Percentiles rank a stretch among this genome's conserved stretches.
Evolutionary conservation across 768 basidiomycete genomes (phyloP).

Genomic region (Lactarius tabidus): DNA sequence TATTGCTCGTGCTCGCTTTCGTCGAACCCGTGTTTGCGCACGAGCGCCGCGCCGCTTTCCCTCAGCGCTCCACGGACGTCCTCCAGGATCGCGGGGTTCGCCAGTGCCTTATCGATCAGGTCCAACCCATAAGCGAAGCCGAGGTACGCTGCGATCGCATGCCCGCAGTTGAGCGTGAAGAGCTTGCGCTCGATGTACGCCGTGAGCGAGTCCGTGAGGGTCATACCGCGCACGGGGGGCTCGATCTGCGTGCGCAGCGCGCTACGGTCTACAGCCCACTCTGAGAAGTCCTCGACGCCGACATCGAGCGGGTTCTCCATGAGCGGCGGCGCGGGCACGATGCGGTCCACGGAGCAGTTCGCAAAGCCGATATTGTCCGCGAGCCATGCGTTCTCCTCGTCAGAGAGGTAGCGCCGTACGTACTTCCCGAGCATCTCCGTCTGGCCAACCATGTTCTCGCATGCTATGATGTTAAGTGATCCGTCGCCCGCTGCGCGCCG

Average conservation of each 20-base stretch:
- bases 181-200: slow-evolving; percentile 42
- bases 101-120: slow-evolving; percentile 35
- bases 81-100: slow-evolving; percentile 30
- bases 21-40: slow-evolving; percentile 32
- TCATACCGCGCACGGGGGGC: slow-evolving; percentile 33
- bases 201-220: slow-evolving; percentile 33
- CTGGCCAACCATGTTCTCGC: slow-evolving; percentile 40
- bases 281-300: slow-evolving; percentile 40
- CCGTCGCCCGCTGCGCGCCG: slow-evolving; percentile 29
- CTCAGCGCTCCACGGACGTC: slow-evolving; percentile 34
- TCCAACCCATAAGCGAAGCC: slow-evolving; percentile 33
- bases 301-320: slow-evolving; percentile 34
- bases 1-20: slow-evolving; percentile 30
- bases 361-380: slow-evolving; percentile 37
- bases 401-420: slow-evolving; percentile 31
- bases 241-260: slow-evolving; percentile 31
- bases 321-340: slow-evolving; percentile 29
- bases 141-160: slow-evolving; percentile 39
- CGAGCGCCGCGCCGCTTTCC: slow-evolving; percentile 38
- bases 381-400: slow-evolving; percentile 32
- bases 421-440: slow-evolving; percentile 33
- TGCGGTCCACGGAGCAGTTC: slow-evolving; percentile 42
- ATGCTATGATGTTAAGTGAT: slow-evolving; percentile 37
- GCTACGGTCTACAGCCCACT: slow-evolving; percentile 38
- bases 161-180: slow-evolving; percentile 42